Evolutionary conservation across 768 basidiomycete species (phyloP).

Genomic region (Tricholoma bakamatsutake): DNA sequence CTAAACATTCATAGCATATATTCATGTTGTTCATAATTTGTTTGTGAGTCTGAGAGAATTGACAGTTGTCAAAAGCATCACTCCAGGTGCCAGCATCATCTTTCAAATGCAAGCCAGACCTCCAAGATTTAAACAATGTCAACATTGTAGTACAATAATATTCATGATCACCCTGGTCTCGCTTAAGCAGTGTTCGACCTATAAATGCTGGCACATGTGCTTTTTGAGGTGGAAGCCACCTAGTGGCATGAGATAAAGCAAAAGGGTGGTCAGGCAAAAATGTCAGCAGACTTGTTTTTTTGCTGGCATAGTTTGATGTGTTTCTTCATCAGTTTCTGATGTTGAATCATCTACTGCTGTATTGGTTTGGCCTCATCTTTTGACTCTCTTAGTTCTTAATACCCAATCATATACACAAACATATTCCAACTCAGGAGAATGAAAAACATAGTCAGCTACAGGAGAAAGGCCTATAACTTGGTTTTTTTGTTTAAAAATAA

Average conservation of each 20-base stretch:
- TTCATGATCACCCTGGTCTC: conserved; percentile 24
- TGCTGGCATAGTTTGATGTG: not conserved
- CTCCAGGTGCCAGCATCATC: conserved; percentile 11
- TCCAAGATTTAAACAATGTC: conserved; percentile 11
- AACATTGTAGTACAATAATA: conserved; percentile 20
- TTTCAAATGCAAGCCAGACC: conserved; percentile 16
- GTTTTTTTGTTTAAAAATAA: conserved; percentile 13
- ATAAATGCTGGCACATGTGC: conserved; percentile 20
- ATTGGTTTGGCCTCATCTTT: not conserved
- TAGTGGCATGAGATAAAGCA: conserved; percentile 13
- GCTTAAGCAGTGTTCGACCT: conserved; percentile 17
- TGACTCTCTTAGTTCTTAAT: not conserved
- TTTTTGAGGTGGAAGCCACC: not conserved
- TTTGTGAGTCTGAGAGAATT: conserved; percentile 7
- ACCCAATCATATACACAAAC: conserved; percentile 18
- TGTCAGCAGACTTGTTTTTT: not conserved
- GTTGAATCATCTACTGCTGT: not conserved
- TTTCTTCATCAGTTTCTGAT: conserved; percentile 1
- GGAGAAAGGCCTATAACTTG: conserved; percentile 15
- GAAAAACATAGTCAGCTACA: conserved; percentile 17
- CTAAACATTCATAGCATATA: conserved; percentile 23
- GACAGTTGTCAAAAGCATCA: conserved; percentile 1
- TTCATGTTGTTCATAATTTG: conserved; percentile 21
- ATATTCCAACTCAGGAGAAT: conserved; percentile 5
- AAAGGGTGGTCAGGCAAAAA: conserved; percentile 20